Evolutionary conservation across 495 filamentous ascomycete genomes (phyloP).

Genomic region (Penicillium canescens): DNA sequence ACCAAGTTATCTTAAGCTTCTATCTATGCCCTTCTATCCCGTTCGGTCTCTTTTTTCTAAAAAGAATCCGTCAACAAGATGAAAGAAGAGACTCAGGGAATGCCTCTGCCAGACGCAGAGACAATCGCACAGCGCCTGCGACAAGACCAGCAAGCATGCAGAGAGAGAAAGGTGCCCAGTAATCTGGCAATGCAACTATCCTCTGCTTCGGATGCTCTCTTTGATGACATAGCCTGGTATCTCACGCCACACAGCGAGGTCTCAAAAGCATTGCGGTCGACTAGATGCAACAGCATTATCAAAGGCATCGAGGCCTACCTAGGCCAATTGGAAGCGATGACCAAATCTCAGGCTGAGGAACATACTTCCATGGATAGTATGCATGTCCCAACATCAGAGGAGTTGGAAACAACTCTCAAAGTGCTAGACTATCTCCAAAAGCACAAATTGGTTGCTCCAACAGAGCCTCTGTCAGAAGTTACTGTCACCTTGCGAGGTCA

Average conservation of each 20-base stretch:
- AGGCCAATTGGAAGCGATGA: slow-evolving; percentile 11
- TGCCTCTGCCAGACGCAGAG: slow-evolving; percentile 7
- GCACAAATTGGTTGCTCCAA: slow-evolving; percentile 2
- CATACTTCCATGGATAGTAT: neutral
- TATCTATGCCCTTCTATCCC: too few species aligned
- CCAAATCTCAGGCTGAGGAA: too few species aligned
- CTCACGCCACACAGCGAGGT: slow-evolving; percentile 20
- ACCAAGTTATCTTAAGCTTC: too few species aligned
- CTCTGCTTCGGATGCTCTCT: slow-evolving; percentile 3
- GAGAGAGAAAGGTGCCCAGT: slow-evolving; percentile 21
- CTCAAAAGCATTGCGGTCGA: slow-evolving; percentile 7
- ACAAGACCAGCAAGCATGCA: slow-evolving; percentile 25
- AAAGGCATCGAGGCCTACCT: slow-evolving; percentile 30
- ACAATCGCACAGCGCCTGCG: slow-evolving; percentile 24
- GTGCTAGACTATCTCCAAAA: slow-evolving; percentile 27
- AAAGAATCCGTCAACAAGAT: too few species aligned
- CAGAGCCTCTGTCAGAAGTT: slow-evolving; percentile 24
- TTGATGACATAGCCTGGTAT: slow-evolving; percentile 21
- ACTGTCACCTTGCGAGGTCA: slow-evolving; percentile 13
- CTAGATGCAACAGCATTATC: slow-evolving; percentile 30
- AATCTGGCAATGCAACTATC: slow-evolving; percentile 23
- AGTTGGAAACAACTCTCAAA: slow-evolving; percentile 27
- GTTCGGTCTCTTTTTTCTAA: too few species aligned
- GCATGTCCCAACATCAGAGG: slow-evolving; percentile 20
- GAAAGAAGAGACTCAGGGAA: neutral